Conservation (phyloP, 257 asterid species). For the Parsonsia alboflavescens region DNA sequence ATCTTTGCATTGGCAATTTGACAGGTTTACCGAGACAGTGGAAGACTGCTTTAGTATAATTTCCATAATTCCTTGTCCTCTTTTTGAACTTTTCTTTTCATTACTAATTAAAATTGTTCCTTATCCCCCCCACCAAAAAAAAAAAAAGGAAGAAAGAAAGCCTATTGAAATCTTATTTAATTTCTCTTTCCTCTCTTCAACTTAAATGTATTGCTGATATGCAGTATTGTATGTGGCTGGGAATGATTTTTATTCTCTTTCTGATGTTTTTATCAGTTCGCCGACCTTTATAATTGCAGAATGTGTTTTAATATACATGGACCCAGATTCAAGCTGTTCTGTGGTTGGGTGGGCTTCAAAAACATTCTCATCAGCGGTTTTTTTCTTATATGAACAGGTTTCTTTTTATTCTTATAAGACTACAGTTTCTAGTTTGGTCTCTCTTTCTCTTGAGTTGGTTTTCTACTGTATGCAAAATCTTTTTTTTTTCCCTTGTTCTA, state of each 20-base stretch:
- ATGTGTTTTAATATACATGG: conserved; percentile 91
- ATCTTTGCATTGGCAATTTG: neutral
- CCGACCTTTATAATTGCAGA: conserved; percentile 99
- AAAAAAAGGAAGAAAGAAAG: no score
- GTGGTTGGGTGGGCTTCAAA: conserved; percentile 86
- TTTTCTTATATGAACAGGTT: conserved; percentile 99
- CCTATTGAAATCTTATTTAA: neutral
- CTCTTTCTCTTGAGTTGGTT: conserved; percentile 7
- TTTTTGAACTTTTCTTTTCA: neutral
- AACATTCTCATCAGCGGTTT: conserved; percentile 79
- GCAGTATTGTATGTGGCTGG: neutral
- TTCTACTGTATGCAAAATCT: neutral
- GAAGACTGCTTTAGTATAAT: neutral
- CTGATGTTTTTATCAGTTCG: conserved; percentile 90
- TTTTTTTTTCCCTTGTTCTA: conserved; percentile 3
- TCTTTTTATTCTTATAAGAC: conserved; percentile 7
- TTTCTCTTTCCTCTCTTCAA: neutral
- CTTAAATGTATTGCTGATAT: neutral
- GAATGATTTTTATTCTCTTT: conserved; percentile 10
- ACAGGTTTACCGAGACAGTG: neutral
- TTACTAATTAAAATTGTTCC: neutral
- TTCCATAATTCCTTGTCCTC: neutral
- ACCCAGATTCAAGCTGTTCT: conserved; percentile 79
- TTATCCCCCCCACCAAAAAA: neutral
- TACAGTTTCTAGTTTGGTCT: neutral